A percentile compares a stretch with the other conserved stretches of the same genome.
Evolutionary conservation across 192 early-diverging fungal species (phyloP).

Genomic region (Radiomyces spectabilis): DNA sequence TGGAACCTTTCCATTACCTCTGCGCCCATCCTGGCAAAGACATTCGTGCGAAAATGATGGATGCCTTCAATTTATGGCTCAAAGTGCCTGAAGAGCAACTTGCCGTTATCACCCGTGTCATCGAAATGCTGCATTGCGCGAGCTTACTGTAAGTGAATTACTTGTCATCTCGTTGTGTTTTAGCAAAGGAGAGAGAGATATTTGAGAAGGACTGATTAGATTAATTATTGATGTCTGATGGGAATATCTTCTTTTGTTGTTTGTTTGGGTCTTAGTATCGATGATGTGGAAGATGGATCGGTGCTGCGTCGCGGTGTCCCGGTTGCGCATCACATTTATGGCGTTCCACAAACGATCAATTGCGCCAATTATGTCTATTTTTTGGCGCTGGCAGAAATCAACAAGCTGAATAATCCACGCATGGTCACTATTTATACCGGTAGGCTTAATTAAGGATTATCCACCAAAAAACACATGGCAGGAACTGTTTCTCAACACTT

Average conservation of each 20-base stretch:
- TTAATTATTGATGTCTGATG: too few relatives aligned
- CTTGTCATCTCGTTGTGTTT: too few relatives aligned
- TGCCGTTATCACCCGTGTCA: constrained; percentile 61
- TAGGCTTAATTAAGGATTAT: too few relatives aligned
- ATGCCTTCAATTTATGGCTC: constrained; percentile 88
- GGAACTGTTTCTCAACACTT: neutral
- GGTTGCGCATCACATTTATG: constrained; percentile 96
- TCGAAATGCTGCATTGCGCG: constrained; percentile 92
- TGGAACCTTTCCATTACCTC: constrained; percentile 91
- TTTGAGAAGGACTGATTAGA: too few relatives aligned
- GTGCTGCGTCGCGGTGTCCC: constrained; percentile 81
- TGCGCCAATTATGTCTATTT: constrained; percentile 98
- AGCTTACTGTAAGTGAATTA: constrained; percentile 70
- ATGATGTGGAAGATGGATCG: constrained; percentile 96
- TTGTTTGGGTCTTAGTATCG: constrained; percentile 42
- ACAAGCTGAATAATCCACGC: constrained; percentile 53
- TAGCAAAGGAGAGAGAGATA: neutral
- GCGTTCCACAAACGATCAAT: constrained; percentile 87
- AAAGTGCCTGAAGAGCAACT: constrained; percentile 60
- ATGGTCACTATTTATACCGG: constrained; percentile 80
- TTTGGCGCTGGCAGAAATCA: constrained; percentile 73
- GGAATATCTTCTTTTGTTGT: neutral
- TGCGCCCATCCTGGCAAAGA: constrained; percentile 81
- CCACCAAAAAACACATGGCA: too few relatives aligned
- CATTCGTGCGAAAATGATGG: constrained; percentile 81